phyloP scores from a whole-genome alignment of 495 filamentous ascomycete genomes.

The Podospora comata region DNA sequence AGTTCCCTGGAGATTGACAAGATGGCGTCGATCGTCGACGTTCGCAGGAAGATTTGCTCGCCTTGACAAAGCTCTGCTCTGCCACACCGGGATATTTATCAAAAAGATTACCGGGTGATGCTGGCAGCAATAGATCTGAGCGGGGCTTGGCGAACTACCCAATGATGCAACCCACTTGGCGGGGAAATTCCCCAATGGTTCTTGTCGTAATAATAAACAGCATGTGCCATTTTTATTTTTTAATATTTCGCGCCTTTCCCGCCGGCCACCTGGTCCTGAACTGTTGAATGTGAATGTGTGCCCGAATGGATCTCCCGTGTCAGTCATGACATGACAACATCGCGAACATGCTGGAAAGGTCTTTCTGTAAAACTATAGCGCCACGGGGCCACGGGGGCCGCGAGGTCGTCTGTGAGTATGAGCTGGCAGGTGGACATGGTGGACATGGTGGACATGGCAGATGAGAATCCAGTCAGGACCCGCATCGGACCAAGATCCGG shows the following conservation, averaged over 20 bases:
- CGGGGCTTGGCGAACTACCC: background rate
- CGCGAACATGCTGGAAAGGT: background rate
- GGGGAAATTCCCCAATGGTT: background rate
- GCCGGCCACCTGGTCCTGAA: background rate
- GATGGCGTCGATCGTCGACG: background rate
- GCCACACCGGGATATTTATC: background rate
- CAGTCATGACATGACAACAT: background rate
- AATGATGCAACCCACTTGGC: slow-evolving; percentile 5
- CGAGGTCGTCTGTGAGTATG: background rate
- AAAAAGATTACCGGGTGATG: background rate
- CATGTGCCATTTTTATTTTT: background rate
- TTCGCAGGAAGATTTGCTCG: background rate
- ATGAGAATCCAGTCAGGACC: background rate
- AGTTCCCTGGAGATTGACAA: slow-evolving; percentile 8
- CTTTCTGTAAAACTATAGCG: background rate
- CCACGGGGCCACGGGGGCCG: background rate
- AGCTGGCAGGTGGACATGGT: background rate
- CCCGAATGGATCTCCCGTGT: background rate
- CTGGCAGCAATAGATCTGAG: slow-evolving; percentile 3
- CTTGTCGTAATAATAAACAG: background rate
- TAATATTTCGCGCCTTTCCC: background rate
- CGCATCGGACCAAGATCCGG: slow-evolving; percentile 4
- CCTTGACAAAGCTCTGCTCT: no score
- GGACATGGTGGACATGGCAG: background rate
- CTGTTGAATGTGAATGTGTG: background rate